A percentile compares a stretch with the other conserved stretches of the same genome.
Conservation (phyloP, 208 protist genomes). For the Trypanosoma boissoni region DNA sequence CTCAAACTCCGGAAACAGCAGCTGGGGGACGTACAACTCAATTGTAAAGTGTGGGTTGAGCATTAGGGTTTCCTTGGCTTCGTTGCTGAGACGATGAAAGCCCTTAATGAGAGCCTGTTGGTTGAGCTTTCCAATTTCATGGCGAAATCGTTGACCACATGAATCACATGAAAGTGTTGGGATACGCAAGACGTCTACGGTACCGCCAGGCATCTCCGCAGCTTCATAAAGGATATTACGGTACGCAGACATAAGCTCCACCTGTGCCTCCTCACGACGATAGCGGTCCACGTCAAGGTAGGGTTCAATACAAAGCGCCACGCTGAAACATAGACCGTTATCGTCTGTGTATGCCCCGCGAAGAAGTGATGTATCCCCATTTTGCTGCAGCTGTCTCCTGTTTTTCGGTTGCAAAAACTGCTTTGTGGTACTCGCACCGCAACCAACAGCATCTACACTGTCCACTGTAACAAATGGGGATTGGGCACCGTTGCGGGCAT, state of each 20-base stretch:
- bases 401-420: constrained; percentile 25
- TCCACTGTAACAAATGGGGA: too few species aligned
- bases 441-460: not conserved
- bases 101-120: constrained; percentile 85
- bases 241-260: constrained; percentile 85
- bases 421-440: not conserved
- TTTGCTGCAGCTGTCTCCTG: constrained; percentile 53
- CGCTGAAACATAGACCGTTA: constrained; percentile 1
- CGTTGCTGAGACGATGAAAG: constrained; percentile 77
- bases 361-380: constrained; percentile 64
- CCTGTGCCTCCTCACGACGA: constrained; percentile 82
- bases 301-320: constrained; percentile 62
- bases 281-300: constrained; percentile 61
- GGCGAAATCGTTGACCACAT: constrained; percentile 39
- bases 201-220: constrained; percentile 34
- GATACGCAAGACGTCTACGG: constrained; percentile 66
- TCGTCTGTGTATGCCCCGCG: not conserved
- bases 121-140: constrained; percentile 81
- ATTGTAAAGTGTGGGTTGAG: constrained; percentile 59
- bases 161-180: constrained; percentile 61
- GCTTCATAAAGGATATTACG: constrained; percentile 86
- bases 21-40: constrained; percentile 74
- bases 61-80: constrained; percentile 69
- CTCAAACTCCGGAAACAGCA: constrained; percentile 60
- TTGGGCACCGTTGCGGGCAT: constrained; percentile 7